Evolutionary conservation across 2,329 filamentous ascomycete species (phyloP), one percentile per base, ranked within the genome.

Genomic region (Penicillium sp.): DNA sequence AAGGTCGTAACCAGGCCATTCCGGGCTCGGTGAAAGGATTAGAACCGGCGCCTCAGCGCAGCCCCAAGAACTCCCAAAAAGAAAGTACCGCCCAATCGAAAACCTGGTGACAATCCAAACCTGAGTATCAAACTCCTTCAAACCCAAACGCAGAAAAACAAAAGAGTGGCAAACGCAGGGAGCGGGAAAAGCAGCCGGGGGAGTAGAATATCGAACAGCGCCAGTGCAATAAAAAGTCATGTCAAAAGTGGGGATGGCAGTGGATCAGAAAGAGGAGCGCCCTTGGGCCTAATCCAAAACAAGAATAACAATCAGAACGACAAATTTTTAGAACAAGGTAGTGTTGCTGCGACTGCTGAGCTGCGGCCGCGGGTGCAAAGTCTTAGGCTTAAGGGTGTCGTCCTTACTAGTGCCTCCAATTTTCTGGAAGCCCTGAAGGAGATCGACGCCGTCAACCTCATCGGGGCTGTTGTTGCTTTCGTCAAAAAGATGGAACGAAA

Each of bases 401-500:
- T 75, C 70, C 51, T 69, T 73, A 41, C 42, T 64, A 39, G 65
- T 46, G 17, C 72, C 71, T 43, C 74, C 75, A 55, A 78, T 78
- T 54, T 77, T 78, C 49, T 76, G 71, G 58, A 78, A 78, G 4
- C 76, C 76, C 60, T 78, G 74, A 34, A 77, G 53, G 26, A 78
- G 69, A 60, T 78, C 75, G 33, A 78, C 68, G 18, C 73, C 73
- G 51, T 77, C 74, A 13, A 75, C 72, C 24, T 77, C 75, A 26
- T 68, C 68, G 12, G 68, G 65, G 37, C 67, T 69, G 44, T 77
- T 75, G 40, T 77, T 75, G 39, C 64, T 65, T 46, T 78, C 75
- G 27, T 78, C 75, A 39, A 77, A 77, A 23, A 77, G 70, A 40
- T 74, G 73, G 58, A 77, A 78, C n/a, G 75, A 74, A 56, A 78